A percentile compares a stretch with the other conserved stretches of the same genome.
Evolutionary conservation across 345 rosid species (phyloP).

Genomic region (Abelmoschus esculentus): DNA sequence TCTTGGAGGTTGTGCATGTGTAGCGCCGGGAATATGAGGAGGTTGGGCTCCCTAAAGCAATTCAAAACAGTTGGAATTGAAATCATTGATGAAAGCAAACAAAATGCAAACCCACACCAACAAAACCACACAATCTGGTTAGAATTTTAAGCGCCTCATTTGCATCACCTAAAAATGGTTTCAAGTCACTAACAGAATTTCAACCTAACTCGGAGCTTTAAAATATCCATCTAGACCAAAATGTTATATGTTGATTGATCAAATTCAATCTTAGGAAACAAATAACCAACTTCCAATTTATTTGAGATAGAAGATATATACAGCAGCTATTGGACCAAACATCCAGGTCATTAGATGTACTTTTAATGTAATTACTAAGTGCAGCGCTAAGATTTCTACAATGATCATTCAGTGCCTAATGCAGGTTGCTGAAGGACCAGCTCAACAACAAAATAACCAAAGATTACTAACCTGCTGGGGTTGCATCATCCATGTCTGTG

Average conservation of each 20-base stretch:
- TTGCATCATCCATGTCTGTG: slow-evolving; percentile 48
- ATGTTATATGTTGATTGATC: neutral
- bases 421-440: no score
- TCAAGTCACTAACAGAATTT: neutral
- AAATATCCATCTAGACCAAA: neutral
- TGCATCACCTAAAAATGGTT: neutral
- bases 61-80: slow-evolving; percentile 16
- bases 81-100: neutral
- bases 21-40: slow-evolving; percentile 49
- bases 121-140: neutral
- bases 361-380: neutral
- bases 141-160: neutral
- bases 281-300: neutral
- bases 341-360: neutral
- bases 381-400: neutral
- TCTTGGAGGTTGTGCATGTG: slow-evolving; percentile 63
- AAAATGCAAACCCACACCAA: neutral
- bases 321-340: neutral
- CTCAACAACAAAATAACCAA: no score
- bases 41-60: slow-evolving; percentile 50
- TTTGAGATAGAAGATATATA: neutral
- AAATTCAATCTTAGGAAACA: neutral
- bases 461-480: slow-evolving; percentile 31
- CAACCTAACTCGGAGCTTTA: neutral
- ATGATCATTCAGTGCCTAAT: neutral